Base-by-base conservation (phyloP, 495 filamentous ascomycete species). In the Hypoxylon lienhwacheense region DNA sequence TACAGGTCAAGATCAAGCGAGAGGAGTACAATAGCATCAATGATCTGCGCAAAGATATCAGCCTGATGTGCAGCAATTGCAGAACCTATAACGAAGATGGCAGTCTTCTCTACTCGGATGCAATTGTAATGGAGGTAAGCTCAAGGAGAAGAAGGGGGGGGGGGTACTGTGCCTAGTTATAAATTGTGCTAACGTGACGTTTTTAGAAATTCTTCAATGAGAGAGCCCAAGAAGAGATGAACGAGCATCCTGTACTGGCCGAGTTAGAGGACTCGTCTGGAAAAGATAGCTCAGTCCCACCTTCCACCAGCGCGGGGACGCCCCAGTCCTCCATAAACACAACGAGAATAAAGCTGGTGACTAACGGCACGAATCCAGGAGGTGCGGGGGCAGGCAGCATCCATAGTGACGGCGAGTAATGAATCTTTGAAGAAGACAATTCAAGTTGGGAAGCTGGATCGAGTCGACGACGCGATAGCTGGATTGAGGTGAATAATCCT, bases 51-150 rank as follows among this genome's bases (percentile, higher is more conserved):
- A 81, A 81, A 21, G 93, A 98, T 64, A 83, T 98, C 50, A 81
- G 83, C 35, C 73, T 88, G 47, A 81, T 98, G 62, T 92, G 91
- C 67, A 82, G 80, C 61, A 98, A 98, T 73, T 95, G 92, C 53
- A 77, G 89, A 64, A 91, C 86, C 4, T 98, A 93, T 72, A 98
- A 98, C 70, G 93, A 98, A 70, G 93, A 97, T 65, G 86, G 83
- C 31, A 96, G 91, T 71, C 69, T 90, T 50, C 78, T 98, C 36
- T 97, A 89, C 74, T 81, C 87, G 62, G 95, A 98, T 78, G 93
- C 91, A 34, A 90, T 91, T 66, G 73, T 85, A 33, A 97, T 98
- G 69, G 90, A 96, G 81, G 92, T 96, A 76, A 69, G 83, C n/a
- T 76, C 43, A 40, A 35, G 17, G 5, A n/a, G 10, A 37, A 17